Conservation (phyloP, 2,329 filamentous ascomycete genomes). For the Daldinia sp. region DNA sequence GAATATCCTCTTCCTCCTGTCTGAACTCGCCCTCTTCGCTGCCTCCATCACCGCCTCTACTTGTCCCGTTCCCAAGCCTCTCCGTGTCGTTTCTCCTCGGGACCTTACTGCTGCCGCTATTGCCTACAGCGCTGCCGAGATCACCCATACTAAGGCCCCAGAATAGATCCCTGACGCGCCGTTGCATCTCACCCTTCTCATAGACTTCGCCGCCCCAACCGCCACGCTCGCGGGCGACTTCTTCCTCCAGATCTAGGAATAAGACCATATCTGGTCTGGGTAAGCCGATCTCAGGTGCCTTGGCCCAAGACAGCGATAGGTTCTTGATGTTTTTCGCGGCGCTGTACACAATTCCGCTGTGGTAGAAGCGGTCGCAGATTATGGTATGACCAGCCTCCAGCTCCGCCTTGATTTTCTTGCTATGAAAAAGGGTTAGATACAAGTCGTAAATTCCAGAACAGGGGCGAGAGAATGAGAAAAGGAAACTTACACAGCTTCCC, state of each 20-base stretch:
- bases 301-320: slow-evolving; percentile 82
- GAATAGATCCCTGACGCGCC: slow-evolving; percentile 81
- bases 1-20: slow-evolving; percentile 66
- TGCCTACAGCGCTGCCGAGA: slow-evolving; percentile 51
- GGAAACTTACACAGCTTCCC: slow-evolving; percentile 73
- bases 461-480: neutral
- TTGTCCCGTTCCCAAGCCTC: slow-evolving; percentile 36
- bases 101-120: slow-evolving; percentile 28
- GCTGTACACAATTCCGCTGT: slow-evolving; percentile 93
- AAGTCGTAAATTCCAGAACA: neutral
- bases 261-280: slow-evolving; percentile 88
- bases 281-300: slow-evolving; percentile 85
- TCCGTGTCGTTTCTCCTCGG: slow-evolving; percentile 27
- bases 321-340: slow-evolving; percentile 83
- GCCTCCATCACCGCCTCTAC: slow-evolving; percentile 36
- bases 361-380: slow-evolving; percentile 93
- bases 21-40: slow-evolving; percentile 54
- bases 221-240: slow-evolving; percentile 79
- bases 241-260: slow-evolving; percentile 84
- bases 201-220: slow-evolving; percentile 92
- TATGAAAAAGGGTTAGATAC: slow-evolving; percentile 45
- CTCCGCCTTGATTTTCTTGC: slow-evolving; percentile 63
- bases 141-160: slow-evolving; percentile 65
- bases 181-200: slow-evolving; percentile 86
- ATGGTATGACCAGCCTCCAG: slow-evolving; percentile 78